Evolutionary conservation across 106 monocot species (phyloP), one percentile per base, ranked within the genome.

Genomic region (Dactylorhiza incarnata): DNA sequence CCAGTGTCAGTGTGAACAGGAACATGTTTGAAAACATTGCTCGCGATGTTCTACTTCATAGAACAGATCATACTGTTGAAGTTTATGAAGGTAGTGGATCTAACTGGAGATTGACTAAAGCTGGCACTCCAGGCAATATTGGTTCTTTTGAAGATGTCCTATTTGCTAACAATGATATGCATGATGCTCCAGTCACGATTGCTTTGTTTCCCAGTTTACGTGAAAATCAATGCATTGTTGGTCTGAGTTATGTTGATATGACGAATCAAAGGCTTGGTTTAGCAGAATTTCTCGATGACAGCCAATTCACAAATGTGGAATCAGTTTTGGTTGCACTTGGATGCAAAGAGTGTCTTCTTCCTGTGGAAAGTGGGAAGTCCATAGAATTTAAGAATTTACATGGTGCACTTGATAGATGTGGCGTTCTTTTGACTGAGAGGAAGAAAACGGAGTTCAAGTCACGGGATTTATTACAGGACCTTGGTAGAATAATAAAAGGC

Each of bases 121-220:
- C 79, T 74, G 97, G 93, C 61, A 94, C 94, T 75, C 97, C 97
- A 22, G 97, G 97, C 5, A 99, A 91, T 58, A 84, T 94, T 80
- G 94, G 94, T 68, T 84, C 82, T 73, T 99, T 99, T 85, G 97
- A 99, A 89, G 94, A 99, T 72, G 72, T 99, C 78, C 84, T 99
- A 79, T 99, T 99, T 86, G 91, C 97, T 73, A 99, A 94, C 85
- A 99, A 89, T 81, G 97, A 94, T 73, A 99, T 99, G 97, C 94
- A 99, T 62, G 97, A 99, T 79, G 85, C 91, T 37, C 97, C 97
- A 68, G 97, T 91, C 43, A 91, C 86, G 9, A 81, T 99, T 83
- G 76, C 97, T 43, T 68, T 99, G n/a, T 89, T 81, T 76, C 87
- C 83, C 46, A 80, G 76, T 22, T 84, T 83, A 49, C 91, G 82